Evolutionary conservation across 2,329 filamentous ascomycete species (phyloP).

Genomic region (Aspergillus sp.): DNA sequence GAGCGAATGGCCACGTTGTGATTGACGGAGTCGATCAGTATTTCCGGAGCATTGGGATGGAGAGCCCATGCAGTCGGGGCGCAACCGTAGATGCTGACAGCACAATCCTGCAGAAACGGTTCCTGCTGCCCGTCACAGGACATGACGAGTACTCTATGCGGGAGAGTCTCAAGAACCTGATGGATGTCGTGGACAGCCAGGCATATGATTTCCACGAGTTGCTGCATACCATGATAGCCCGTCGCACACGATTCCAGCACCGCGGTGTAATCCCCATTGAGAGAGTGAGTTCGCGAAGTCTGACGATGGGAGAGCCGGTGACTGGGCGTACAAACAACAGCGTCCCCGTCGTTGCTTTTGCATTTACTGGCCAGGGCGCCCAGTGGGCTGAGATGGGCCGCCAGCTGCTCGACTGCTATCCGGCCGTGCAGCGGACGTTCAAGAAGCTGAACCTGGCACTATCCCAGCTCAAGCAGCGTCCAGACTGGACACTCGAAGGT

Average conservation of each 20-base stretch:
- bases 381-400: slow-evolving; percentile 32
- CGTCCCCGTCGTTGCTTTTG: not conserved
- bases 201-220: not conserved
- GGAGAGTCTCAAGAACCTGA: not conserved
- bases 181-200: not conserved
- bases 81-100: not conserved
- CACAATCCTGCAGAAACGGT: not conserved
- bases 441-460: slow-evolving; percentile 8
- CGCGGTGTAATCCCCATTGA: not conserved
- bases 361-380: slow-evolving; percentile 34
- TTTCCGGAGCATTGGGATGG: not conserved
- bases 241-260: not conserved
- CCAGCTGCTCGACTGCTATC: not conserved
- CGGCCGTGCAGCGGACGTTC: not conserved
- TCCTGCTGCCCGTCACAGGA: not conserved
- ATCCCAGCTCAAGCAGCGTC: slow-evolving; percentile 8
- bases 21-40: slow-evolving; percentile 29
- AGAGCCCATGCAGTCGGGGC: not conserved
- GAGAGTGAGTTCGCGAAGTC: not conserved
- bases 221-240: not conserved
- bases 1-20: slow-evolving; percentile 40
- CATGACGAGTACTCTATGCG: not conserved
- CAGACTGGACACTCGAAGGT: not conserved
- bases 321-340: not conserved
- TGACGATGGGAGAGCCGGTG: not conserved